A percentile compares a stretch with the other conserved stretches of the same genome.
These are phyloP conservation scores for Parsonsia alboflavescens DNA, from an alignment of 257 asterid species.

Conservation along the genomic window DNA sequence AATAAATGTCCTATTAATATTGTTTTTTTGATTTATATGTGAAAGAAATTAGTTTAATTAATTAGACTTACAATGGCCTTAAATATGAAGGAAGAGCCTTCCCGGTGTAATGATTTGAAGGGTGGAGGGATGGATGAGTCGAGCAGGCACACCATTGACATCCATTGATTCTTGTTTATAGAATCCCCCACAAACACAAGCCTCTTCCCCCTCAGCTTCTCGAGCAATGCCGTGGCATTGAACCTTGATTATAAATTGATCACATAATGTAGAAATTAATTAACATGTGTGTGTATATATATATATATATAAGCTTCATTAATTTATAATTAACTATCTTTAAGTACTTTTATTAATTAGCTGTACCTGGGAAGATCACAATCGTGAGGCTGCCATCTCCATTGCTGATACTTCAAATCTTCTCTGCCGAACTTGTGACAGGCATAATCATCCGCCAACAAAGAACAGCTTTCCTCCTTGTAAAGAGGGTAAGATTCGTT, in stretches of 20 bases:
- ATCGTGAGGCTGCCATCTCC: conserved; percentile 79
- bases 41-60: too few relatives aligned
- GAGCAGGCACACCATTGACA: conserved; percentile 31
- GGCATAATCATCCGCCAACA: conserved; percentile 40
- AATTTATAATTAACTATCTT: too few relatives aligned
- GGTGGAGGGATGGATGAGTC: conserved; percentile 38
- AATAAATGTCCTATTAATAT: too few relatives aligned
- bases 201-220: conserved; percentile 33
- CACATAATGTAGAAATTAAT: neutral
- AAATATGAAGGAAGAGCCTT: conserved; percentile 63
- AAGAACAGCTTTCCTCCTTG: conserved; percentile 70
- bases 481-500: conserved; percentile 35
- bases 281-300: too few relatives aligned
- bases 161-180: conserved; percentile 32
- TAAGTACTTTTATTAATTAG: too few relatives aligned
- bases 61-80: conserved; percentile 54
- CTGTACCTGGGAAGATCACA: conserved; percentile 70
- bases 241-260: conserved; percentile 19
- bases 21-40: neutral
- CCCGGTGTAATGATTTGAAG: conserved; percentile 50
- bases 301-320: too few relatives aligned
- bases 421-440: conserved; percentile 58
- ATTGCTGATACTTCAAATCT: conserved; percentile 47
- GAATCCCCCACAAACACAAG: conserved; percentile 39
- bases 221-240: conserved; percentile 24